Conservation (phyloP, 768 basidiomycete genomes). For the Kwoniella sp. region DNA sequence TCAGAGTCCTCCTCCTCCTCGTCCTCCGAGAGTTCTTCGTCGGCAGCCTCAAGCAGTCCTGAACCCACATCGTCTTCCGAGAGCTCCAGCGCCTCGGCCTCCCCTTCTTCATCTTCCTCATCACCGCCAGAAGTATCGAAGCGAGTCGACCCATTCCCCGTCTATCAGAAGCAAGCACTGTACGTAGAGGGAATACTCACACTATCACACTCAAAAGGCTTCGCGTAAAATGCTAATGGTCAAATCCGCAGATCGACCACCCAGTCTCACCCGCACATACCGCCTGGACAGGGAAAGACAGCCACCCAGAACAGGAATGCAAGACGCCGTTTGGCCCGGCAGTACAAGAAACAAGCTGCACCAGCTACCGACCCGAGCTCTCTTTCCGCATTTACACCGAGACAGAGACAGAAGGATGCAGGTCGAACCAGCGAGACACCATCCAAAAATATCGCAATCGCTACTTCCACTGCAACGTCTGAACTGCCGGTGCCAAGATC, state of each 20-base stretch:
- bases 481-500: conserved; percentile 23
- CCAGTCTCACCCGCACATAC: conserved; percentile 7
- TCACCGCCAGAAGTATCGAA: not conserved
- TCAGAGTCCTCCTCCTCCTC: not conserved
- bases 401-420: not conserved
- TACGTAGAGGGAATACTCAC: not conserved
- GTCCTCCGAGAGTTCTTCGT: conserved; percentile 21
- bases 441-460: not conserved
- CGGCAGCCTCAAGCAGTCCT: conserved; percentile 2
- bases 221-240: not conserved
- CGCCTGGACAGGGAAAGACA: conserved; percentile 44
- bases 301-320: conserved; percentile 39
- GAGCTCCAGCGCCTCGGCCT: conserved; percentile 22
- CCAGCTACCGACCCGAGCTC: not conserved
- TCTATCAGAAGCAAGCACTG: conserved; percentile 2
- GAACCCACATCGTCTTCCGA: conserved; percentile 11
- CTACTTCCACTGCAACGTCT: conserved; percentile 5
- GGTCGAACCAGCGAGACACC: conserved; percentile 3
- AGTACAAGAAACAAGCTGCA: conserved; percentile 21
- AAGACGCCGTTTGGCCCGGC: conserved; percentile 28
- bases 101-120: conserved; percentile 17
- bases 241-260: no score
- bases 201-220: not conserved
- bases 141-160: conserved; percentile 11
- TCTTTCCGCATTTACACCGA: no score